Evolutionary conservation across 2,329 filamentous ascomycete genomes (phyloP).

Genomic region (Penicillium griseofulvum): DNA sequence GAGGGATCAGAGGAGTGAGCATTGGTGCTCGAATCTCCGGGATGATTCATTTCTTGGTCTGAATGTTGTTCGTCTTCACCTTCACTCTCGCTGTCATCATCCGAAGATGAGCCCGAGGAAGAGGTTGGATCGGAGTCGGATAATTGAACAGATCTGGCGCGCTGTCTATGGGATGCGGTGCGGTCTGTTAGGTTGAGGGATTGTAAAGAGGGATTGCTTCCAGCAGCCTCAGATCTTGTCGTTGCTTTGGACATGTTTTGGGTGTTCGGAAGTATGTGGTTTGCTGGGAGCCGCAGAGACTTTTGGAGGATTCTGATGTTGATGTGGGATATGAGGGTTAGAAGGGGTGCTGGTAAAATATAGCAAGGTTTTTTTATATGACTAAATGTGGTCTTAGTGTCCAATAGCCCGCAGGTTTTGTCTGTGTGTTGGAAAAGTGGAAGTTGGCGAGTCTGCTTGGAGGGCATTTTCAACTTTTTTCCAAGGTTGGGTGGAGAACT

Average conservation of each 20-base stretch:
- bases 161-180: not conserved
- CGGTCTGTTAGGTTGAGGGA: slow-evolving; percentile 2
- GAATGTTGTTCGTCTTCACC: slow-evolving; percentile 21
- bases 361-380: not conserved
- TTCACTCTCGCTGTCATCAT: slow-evolving; percentile 26
- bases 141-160: slow-evolving; percentile 1
- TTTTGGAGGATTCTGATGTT: not conserved
- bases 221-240: not conserved
- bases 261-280: not conserved
- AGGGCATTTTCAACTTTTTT: slow-evolving; percentile 24
- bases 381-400: not conserved
- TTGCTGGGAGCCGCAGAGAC: slow-evolving; percentile 1
- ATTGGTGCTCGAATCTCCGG: not conserved
- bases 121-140: slow-evolving; percentile 27
- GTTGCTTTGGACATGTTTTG: not conserved
- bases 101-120: slow-evolving; percentile 26
- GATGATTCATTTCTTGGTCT: slow-evolving; percentile 9
- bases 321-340: too few relatives aligned
- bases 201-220: not conserved
- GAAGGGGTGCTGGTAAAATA: not conserved
- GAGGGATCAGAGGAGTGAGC: not conserved
- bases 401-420: not conserved
- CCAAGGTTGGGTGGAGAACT: slow-evolving; percentile 19
- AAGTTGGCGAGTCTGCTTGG: slow-evolving; percentile 9
- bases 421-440: not conserved